Conservation (phyloP, 352 stramenopile genomes). For the Achlya hypogyna region DNA sequence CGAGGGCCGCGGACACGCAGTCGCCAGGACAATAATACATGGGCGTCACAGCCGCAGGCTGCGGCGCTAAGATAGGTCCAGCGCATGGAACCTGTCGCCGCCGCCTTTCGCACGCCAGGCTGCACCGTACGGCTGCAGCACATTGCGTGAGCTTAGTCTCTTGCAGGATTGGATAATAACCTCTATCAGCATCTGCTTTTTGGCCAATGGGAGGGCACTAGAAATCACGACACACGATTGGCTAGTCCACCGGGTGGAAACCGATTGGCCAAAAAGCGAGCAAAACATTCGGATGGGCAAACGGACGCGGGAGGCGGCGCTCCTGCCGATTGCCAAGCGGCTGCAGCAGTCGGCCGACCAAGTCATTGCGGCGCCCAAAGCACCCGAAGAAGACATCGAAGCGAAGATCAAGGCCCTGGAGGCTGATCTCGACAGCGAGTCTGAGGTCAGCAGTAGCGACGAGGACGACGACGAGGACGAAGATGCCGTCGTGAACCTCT, state of each 20-base stretch:
- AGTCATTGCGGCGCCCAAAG: constrained; percentile 24
- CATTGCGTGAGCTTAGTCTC: not conserved
- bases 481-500: constrained; percentile 47
- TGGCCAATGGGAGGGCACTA: not conserved
- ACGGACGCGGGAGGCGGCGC: constrained; percentile 13
- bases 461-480: not conserved
- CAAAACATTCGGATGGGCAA: constrained; percentile 1
- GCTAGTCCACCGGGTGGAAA: not conserved
- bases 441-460: constrained; percentile 14
- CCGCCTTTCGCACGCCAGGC: too few species aligned
- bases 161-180: not conserved
- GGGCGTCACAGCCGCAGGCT: too few species aligned
- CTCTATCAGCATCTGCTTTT: not conserved
- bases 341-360: constrained; percentile 68
- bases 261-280: constrained; percentile 10
- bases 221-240: not conserved
- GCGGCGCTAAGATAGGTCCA: too few species aligned
- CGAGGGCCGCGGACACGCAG: not conserved
- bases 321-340: constrained; percentile 78
- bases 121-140: too few species aligned
- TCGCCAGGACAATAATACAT: not conserved
- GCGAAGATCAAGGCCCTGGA: constrained; percentile 62
- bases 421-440: constrained; percentile 37
- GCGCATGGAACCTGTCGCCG: too few species aligned
- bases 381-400: constrained; percentile 46